These are phyloP conservation scores for Euphorbia tirucalli DNA, from an alignment of 345 rosid genomes.

Conservation along the genomic window DNA sequence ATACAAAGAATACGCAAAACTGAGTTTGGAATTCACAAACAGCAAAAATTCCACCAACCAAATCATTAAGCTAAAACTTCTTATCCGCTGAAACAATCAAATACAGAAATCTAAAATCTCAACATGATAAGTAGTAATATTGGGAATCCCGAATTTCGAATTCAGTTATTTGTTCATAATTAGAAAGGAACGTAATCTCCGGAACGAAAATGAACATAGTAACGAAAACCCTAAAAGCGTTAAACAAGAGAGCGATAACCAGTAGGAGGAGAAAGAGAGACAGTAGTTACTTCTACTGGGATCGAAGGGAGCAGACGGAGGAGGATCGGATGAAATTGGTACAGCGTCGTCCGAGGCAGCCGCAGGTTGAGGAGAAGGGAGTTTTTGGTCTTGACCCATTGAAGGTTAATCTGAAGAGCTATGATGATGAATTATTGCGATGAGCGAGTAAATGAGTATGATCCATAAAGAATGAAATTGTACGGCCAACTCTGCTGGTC, in stretches of 20 bases:
- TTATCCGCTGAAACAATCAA: not conserved
- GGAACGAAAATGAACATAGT: no score
- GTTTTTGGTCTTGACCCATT: constrained; percentile 1
- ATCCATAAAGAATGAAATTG: not conserved
- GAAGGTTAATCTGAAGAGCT: not conserved
- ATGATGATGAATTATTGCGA: no score
- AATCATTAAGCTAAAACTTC: not conserved
- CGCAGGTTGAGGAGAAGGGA: not conserved
- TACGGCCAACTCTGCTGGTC: not conserved
- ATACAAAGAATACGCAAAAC: not conserved
- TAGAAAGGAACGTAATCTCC: not conserved
- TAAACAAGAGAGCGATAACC: not conserved
- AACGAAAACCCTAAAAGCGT: not conserved
- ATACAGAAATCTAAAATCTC: not conserved
- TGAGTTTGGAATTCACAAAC: not conserved
- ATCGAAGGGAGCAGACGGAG: constrained; percentile 49
- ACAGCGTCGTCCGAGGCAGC: not conserved
- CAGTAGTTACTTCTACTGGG: constrained; percentile 74
- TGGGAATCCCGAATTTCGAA: not conserved
- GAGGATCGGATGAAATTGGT: not conserved
- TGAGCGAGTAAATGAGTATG: not conserved
- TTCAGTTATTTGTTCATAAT: not conserved
- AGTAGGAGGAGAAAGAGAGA: constrained; percentile 4
- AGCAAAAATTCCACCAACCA: not conserved
- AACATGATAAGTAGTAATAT: not conserved